phyloP scores from a whole-genome alignment of 2,329 filamentous ascomycete genomes.

The Ophiocordyceps camponoti-floridani region DNA sequence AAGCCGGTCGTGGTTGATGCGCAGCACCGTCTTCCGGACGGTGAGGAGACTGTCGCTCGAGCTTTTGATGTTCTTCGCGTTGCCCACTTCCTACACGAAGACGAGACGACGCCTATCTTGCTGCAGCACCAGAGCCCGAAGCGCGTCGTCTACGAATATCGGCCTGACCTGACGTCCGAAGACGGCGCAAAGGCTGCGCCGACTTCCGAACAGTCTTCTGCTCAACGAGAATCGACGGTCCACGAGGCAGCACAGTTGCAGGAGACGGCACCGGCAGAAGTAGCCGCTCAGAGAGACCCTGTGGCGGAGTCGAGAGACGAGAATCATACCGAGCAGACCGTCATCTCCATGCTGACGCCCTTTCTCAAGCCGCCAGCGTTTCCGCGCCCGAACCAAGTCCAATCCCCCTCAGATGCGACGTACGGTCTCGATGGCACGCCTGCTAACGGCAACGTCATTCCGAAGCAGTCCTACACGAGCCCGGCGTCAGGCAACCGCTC shows the following conservation, averaged over 20 bases:
- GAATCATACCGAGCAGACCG: slow-evolving; percentile 18
- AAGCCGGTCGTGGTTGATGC: slow-evolving; percentile 20
- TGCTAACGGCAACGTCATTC: slow-evolving; percentile 30
- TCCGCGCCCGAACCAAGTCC: slow-evolving; percentile 13
- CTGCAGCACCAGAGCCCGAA: slow-evolving; percentile 10
- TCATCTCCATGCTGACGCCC: slow-evolving; percentile 29
- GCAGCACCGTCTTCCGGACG: slow-evolving; percentile 12
- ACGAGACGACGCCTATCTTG: slow-evolving; percentile 19
- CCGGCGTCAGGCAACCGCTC: slow-evolving; percentile 11
- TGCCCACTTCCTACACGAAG: slow-evolving; percentile 27
- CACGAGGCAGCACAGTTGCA: background rate
- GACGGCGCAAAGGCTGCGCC: background rate
- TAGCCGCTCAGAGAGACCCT: background rate
- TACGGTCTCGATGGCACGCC: slow-evolving; percentile 37
- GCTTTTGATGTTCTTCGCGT: slow-evolving; percentile 30
- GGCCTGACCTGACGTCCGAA: slow-evolving; percentile 2
- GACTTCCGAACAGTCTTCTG: background rate
- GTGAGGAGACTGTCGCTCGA: slow-evolving; percentile 24
- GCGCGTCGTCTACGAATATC: slow-evolving; percentile 15
- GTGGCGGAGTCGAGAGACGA: slow-evolving; percentile 3
- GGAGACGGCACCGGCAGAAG: background rate
- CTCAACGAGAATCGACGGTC: background rate
- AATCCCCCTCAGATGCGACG: slow-evolving; percentile 22
- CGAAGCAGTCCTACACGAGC: slow-evolving; percentile 15
- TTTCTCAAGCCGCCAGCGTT: slow-evolving; percentile 28